These are phyloP conservation scores for Brassica carinata DNA, from an alignment of 345 rosid genomes.

Conservation along the genomic window DNA sequence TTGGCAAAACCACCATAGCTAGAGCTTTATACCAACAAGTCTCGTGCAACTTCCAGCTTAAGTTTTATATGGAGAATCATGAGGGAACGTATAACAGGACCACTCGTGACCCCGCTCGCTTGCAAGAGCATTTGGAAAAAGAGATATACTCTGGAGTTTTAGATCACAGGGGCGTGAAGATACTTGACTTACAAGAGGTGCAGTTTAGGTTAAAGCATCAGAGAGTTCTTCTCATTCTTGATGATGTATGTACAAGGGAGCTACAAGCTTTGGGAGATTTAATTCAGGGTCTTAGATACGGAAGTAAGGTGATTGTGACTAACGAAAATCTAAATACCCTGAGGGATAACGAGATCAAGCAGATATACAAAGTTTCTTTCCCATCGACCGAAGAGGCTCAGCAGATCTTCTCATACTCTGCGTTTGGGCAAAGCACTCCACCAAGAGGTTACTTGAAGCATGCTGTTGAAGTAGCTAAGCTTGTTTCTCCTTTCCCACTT, in stretches of 20 bases:
- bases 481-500: constrained; percentile 1
- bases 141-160: not conserved
- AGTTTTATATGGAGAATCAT: not conserved
- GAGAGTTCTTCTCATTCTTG: constrained; percentile 26
- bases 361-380: not conserved
- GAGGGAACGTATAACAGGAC: not conserved
- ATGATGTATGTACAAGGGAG: not conserved
- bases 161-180: constrained; percentile 12
- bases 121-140: not conserved
- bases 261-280: not conserved
- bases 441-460: constrained; percentile 23
- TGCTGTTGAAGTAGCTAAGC: not conserved
- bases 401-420: constrained; percentile 14
- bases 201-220: not conserved
- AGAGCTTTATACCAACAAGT: not conserved
- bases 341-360: not conserved
- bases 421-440: constrained; percentile 23
- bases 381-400: constrained; percentile 20
- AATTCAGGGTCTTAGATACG: not conserved
- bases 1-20: constrained; percentile 30
- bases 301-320: constrained; percentile 17
- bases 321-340: not conserved
- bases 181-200: not conserved
- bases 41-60: constrained; percentile 6
- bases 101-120: not conserved